Evolutionary conservation across 805 yeast species (phyloP).

Genomic region (Candida verbasci): DNA sequence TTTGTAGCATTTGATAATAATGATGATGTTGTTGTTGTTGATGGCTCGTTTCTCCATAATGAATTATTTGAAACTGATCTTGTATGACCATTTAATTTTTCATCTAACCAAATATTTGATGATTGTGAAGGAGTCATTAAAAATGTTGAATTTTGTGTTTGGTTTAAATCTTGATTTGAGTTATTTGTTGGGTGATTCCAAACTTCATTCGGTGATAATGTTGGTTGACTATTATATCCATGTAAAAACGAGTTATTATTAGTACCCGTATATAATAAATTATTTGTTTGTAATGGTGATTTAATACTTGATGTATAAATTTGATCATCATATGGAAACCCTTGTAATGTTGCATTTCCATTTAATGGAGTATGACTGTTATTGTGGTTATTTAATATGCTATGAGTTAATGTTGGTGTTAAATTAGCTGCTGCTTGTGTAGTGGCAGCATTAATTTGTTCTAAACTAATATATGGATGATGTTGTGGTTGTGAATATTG

Average conservation of each 20-base stretch:
- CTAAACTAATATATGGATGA: constrained; percentile 10
- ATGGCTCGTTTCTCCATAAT: constrained; percentile 20
- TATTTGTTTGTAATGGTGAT: constrained; percentile 6
- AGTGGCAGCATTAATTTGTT: constrained; percentile 9
- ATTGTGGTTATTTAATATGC: not conserved
- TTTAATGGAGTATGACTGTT: not conserved
- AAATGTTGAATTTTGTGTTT: not conserved
- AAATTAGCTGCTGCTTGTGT: constrained; percentile 5
- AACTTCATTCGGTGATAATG: constrained; percentile 7
- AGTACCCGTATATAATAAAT: not conserved
- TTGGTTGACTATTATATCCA: constrained; percentile 7
- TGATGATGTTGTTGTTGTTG: constrained; percentile 4
- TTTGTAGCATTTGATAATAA: constrained; percentile 9
- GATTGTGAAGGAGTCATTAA: constrained; percentile 11
- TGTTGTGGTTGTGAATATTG: constrained; percentile 6
- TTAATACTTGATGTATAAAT: constrained; percentile 11
- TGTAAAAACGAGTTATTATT: constrained; percentile 8
- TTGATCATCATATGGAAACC: constrained; percentile 19
- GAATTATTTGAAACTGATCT: constrained; percentile 14
- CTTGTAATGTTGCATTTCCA: constrained; percentile 7
- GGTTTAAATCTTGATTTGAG: constrained; percentile 2
- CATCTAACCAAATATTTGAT: constrained; percentile 11
- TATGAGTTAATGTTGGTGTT: constrained; percentile 5
- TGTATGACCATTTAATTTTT: constrained; percentile 11
- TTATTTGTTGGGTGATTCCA: constrained; percentile 4